Percentiles rank a stretch among this genome's conserved stretches.
These are phyloP conservation scores for Neurospora intermedia DNA, from an alignment of 495 filamentous ascomycete genomes.

Conservation along the genomic window DNA sequence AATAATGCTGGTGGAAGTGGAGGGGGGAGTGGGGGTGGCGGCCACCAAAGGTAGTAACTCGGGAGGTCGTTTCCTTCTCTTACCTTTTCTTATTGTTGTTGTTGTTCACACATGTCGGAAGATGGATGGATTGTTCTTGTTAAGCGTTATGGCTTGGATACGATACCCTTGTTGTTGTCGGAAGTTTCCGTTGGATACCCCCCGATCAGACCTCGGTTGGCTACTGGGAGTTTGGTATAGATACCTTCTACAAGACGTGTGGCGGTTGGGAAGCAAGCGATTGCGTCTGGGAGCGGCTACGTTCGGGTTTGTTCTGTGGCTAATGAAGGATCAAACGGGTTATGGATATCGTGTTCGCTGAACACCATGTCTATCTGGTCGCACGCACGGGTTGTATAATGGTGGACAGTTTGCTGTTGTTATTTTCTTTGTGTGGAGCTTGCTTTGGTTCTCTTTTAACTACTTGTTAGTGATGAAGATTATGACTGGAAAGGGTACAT, in stretches of 20 bases:
- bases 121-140: background rate
- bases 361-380: background rate
- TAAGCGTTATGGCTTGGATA: background rate
- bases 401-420: background rate
- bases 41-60: conserved; percentile 5
- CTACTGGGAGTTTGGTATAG: background rate
- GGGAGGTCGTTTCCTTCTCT: background rate
- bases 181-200: background rate
- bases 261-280: background rate
- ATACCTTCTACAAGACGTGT: background rate
- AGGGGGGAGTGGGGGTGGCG: background rate
- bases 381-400: background rate
- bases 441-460: background rate
- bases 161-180: background rate
- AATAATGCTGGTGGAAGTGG: background rate
- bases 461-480: background rate
- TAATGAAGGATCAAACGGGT: background rate
- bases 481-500: background rate
- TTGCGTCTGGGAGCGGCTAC: background rate
- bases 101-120: background rate
- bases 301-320: background rate
- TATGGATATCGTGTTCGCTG: background rate
- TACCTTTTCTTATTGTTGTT: background rate
- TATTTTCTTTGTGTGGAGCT: background rate
- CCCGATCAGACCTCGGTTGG: background rate